Conservation (phyloP, 495 filamentous ascomycete genomes). For the Penicillium ochrochloron region DNA sequence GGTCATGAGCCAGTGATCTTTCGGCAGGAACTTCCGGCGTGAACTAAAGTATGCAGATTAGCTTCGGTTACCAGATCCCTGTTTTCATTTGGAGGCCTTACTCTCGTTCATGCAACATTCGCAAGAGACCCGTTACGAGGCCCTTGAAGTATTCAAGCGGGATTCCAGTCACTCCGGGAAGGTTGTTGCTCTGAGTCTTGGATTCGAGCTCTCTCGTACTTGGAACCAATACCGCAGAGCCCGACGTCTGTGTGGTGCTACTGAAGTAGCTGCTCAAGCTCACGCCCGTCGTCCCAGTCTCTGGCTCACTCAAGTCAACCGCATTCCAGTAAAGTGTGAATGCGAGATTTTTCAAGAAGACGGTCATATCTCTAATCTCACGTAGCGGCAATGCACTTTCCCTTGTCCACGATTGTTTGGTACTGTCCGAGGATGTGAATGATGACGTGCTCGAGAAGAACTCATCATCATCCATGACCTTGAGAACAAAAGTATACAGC, state of each 20-base stretch:
- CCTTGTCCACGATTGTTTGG: slow-evolving; percentile 54
- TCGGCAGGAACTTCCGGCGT: slow-evolving; percentile 77
- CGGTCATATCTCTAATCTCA: slow-evolving; percentile 73
- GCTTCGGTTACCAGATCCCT: slow-evolving; percentile 11
- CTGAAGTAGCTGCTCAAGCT: slow-evolving; percentile 63
- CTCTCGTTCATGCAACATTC: slow-evolving; percentile 92
- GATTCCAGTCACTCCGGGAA: slow-evolving; percentile 70
- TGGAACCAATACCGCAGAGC: slow-evolving; percentile 23
- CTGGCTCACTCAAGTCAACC: slow-evolving; percentile 64
- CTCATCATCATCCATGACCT: slow-evolving; percentile 89
- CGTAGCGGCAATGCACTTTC: slow-evolving; percentile 71
- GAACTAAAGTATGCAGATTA: slow-evolving; percentile 54
- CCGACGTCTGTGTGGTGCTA: slow-evolving; percentile 26
- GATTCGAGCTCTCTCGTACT: slow-evolving; percentile 41
- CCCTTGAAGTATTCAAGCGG: slow-evolving; percentile 77
- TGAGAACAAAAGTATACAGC: slow-evolving; percentile 87
- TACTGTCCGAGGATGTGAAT: slow-evolving; percentile 40
- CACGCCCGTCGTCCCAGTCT: slow-evolving; percentile 46
- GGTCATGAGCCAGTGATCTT: slow-evolving; percentile 93
- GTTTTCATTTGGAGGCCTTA: slow-evolving; percentile 36
- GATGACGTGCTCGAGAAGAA: slow-evolving; percentile 51
- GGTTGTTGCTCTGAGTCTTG: slow-evolving; percentile 44
- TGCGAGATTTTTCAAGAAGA: slow-evolving; percentile 90
- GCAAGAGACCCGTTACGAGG: slow-evolving; percentile 80
- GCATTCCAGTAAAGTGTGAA: slow-evolving; percentile 90